Percentiles rank a stretch among this genome's conserved stretches.
Evolutionary conservation across 495 filamentous ascomycete species (phyloP).

Genomic region (Daldinia decipiens): DNA sequence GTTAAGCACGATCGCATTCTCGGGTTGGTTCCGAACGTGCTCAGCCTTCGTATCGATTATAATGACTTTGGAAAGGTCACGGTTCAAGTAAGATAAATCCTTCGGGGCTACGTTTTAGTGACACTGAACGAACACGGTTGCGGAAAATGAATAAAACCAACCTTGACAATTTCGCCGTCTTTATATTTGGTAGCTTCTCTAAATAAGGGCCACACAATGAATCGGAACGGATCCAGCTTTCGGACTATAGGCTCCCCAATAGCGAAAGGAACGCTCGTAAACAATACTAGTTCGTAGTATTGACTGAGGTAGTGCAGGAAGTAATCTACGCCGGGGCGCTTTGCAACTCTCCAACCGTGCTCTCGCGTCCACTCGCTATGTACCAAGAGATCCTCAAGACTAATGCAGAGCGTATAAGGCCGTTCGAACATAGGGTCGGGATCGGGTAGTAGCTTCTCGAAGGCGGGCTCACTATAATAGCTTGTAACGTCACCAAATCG

Average conservation of each 20-base stretch:
- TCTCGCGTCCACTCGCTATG: conserved; percentile 94
- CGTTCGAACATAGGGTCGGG: conserved; percentile 80
- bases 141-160: conserved; percentile 53
- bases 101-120: conserved; percentile 47
- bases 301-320: conserved; percentile 95
- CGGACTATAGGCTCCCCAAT: conserved; percentile 86
- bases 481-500: conserved; percentile 76
- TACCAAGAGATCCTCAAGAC: conserved; percentile 91
- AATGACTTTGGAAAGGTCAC: conserved; percentile 91
- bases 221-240: conserved; percentile 95
- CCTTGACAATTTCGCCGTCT: conserved; percentile 96
- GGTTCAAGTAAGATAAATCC: conserved; percentile 96
- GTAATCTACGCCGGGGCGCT: conserved; percentile 95
- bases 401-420: conserved; percentile 93
- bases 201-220: conserved; percentile 95
- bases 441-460: conserved; percentile 92
- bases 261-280: conserved; percentile 83
- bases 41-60: conserved; percentile 85
- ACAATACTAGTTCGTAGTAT: conserved; percentile 97
- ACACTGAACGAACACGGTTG: conserved; percentile 5
- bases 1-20: conserved; percentile 90
- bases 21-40: conserved; percentile 85
- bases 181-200: conserved; percentile 95
- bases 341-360: conserved; percentile 94
- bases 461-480: conserved; percentile 97